A percentile compares a stretch with the other conserved stretches of the same genome.
Evolutionary conservation across 2,329 filamentous ascomycete species (phyloP).

Genomic region (Chalaropsis thielavioides): DNA sequence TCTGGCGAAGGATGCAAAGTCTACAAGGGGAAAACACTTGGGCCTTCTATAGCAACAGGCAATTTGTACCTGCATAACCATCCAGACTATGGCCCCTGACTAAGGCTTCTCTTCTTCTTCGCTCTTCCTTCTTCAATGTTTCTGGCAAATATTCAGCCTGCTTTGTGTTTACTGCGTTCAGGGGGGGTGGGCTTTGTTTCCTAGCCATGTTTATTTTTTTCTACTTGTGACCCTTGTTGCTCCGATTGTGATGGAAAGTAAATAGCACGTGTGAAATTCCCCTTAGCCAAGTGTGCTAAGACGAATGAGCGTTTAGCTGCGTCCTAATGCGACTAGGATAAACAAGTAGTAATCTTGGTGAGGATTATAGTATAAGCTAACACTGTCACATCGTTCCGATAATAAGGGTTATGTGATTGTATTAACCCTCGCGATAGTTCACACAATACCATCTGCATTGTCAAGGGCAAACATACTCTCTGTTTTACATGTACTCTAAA

Average conservation of each 20-base stretch:
- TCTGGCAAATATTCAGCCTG: not conserved
- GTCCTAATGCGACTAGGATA: not conserved
- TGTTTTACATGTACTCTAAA: no score
- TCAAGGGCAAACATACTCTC: no score
- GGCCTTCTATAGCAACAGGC: not conserved
- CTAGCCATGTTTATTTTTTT: not conserved
- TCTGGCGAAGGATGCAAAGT: not conserved
- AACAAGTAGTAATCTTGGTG: not conserved
- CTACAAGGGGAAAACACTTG: not conserved
- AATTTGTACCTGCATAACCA: slow-evolving; percentile 8
- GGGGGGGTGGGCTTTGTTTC: not conserved
- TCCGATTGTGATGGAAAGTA: not conserved
- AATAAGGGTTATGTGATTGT: no score
- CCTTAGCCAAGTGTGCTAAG: not conserved
- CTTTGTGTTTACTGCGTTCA: not conserved
- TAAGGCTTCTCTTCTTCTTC: not conserved
- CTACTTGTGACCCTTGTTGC: not conserved
- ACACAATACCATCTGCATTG: no score
- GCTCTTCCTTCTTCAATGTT: slow-evolving; percentile 3
- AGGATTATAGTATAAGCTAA: not conserved
- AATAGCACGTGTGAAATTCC: not conserved
- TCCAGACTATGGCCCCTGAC: not conserved
- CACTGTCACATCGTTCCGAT: not conserved
- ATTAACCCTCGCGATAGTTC: no score
- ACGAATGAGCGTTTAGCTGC: not conserved